phyloP scores from a whole-genome alignment of 208 protist species.

The Wallacemonas sp. region DNA sequence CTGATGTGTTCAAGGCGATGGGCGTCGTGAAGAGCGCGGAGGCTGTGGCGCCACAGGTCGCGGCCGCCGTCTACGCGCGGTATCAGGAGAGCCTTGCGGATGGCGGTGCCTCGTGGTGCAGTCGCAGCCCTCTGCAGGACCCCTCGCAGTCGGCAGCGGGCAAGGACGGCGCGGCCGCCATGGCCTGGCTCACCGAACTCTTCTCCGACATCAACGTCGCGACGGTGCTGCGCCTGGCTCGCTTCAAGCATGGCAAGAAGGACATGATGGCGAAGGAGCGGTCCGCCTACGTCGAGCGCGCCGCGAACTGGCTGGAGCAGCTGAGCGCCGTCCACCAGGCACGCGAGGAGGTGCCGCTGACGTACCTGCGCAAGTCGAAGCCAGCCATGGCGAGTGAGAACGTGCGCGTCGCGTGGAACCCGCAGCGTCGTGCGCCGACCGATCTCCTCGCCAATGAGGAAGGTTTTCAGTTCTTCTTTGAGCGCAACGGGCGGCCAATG shows the following conservation, averaged over 20 bases:
- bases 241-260: conserved; percentile 49
- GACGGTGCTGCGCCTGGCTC: conserved; percentile 72
- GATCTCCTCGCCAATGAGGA: conserved; percentile 76
- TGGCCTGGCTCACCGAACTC: conserved; percentile 59
- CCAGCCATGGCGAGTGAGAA: conserved; percentile 68
- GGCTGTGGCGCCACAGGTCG: conserved; percentile 73
- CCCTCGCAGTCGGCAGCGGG: background rate
- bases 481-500: conserved; percentile 25
- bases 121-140: conserved; percentile 17
- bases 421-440: conserved; percentile 38
- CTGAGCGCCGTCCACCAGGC: conserved; percentile 51
- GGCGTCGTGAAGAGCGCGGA: conserved; percentile 56
- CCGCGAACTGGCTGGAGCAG: conserved; percentile 72
- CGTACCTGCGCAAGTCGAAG: conserved; percentile 83
- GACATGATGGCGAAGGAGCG: conserved; percentile 82
- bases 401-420: conserved; percentile 80
- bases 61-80: conserved; percentile 54
- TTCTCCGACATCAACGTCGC: conserved; percentile 72
- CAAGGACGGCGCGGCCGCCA: conserved; percentile 20
- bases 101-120: conserved; percentile 1
- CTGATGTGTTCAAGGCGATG: conserved; percentile 34
- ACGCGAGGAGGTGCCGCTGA: conserved; percentile 72
- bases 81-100: conserved; percentile 27
- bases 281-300: conserved; percentile 62
- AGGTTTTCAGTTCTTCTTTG: conserved; percentile 69